Conservation (phyloP, 306 rosid genomes). For the Begonia peltatifolia region DNA sequence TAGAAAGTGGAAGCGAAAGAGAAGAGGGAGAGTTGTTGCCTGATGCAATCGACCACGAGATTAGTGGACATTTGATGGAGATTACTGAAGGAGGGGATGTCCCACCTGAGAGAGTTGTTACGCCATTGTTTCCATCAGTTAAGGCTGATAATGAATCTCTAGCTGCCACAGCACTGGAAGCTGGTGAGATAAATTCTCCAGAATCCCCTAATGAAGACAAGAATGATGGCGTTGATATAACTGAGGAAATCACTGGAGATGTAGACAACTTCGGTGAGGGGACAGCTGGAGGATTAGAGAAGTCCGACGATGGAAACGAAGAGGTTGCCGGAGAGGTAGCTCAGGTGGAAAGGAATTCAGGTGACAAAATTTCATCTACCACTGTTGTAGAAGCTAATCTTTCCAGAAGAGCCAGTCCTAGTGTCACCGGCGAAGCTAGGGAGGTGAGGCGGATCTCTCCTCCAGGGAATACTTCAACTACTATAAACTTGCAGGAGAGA, state of each 20-base stretch:
- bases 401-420: constrained; percentile 24
- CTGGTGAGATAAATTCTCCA: constrained; percentile 46
- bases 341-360: constrained; percentile 24
- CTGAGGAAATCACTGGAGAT: constrained; percentile 56
- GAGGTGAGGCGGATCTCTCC: constrained; percentile 38
- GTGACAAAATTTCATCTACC: constrained; percentile 21
- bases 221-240: constrained; percentile 46
- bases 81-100: constrained; percentile 44
- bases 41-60: constrained; percentile 50
- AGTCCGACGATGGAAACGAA: constrained; percentile 40
- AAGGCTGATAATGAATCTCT: constrained; percentile 47
- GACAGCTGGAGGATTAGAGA: constrained; percentile 56
- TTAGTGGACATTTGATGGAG: constrained; percentile 27
- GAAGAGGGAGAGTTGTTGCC: constrained; percentile 85
- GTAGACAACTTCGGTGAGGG: constrained; percentile 35
- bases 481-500: constrained; percentile 48
- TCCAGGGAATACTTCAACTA: constrained; percentile 23
- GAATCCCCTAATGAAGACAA: constrained; percentile 53
- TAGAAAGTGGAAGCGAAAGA: constrained; percentile 38
- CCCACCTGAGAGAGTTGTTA: constrained; percentile 37
- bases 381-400: constrained; percentile 24
- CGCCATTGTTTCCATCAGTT: constrained; percentile 52
- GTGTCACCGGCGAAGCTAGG: neutral
- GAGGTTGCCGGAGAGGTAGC: constrained; percentile 33
- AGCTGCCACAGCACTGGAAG: constrained; percentile 21